phyloP scores from a whole-genome alignment of 1,139 yeast genomes.

The Wickerhamiella pararugosa region DNA sequence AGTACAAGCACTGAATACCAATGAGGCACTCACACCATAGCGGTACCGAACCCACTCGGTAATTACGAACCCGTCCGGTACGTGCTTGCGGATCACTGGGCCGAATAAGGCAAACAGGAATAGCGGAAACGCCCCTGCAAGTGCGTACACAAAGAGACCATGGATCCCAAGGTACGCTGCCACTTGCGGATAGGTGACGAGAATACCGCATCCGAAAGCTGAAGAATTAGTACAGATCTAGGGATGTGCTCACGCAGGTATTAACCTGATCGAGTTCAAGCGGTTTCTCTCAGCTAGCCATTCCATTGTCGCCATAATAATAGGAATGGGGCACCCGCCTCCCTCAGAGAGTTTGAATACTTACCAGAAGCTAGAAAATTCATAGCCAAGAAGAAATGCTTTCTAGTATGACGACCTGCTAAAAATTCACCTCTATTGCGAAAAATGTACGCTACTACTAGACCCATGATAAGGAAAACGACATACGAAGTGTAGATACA shows the following conservation, averaged over 20 bases:
- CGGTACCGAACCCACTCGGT: slow-evolving; percentile 91
- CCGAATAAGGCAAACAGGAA: slow-evolving; percentile 69
- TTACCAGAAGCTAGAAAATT: slow-evolving; percentile 81
- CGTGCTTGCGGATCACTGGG: slow-evolving; percentile 58
- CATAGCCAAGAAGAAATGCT: slow-evolving; percentile 65
- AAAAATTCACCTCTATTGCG: slow-evolving; percentile 37
- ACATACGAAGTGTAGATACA: slow-evolving; percentile 64
- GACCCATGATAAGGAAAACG: slow-evolving; percentile 34
- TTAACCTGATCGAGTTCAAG: slow-evolving; percentile 74
- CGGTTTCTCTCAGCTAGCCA: slow-evolving; percentile 49
- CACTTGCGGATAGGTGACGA: slow-evolving; percentile 74
- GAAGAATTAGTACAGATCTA: slow-evolving; percentile 11
- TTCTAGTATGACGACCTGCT: slow-evolving; percentile 66
- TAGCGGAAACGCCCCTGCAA: slow-evolving; percentile 76
- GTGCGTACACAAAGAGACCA: slow-evolving; percentile 68
- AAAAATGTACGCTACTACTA: slow-evolving; percentile 22
- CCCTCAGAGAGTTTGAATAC: slow-evolving; percentile 24
- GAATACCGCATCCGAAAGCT: slow-evolving; percentile 86
- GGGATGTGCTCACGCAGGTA: slow-evolving; percentile 61
- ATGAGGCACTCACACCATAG: slow-evolving; percentile 55
- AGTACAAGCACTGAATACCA: slow-evolving; percentile 69
- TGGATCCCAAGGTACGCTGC: slow-evolving; percentile 79
- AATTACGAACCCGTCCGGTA: slow-evolving; percentile 83
- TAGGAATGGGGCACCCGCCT: slow-evolving; percentile 10
- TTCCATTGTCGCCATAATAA: not conserved